These are phyloP conservation scores for Thecaphora frezii DNA, from an alignment of 1,284 basidiomycete genomes.

Conservation along the genomic window DNA sequence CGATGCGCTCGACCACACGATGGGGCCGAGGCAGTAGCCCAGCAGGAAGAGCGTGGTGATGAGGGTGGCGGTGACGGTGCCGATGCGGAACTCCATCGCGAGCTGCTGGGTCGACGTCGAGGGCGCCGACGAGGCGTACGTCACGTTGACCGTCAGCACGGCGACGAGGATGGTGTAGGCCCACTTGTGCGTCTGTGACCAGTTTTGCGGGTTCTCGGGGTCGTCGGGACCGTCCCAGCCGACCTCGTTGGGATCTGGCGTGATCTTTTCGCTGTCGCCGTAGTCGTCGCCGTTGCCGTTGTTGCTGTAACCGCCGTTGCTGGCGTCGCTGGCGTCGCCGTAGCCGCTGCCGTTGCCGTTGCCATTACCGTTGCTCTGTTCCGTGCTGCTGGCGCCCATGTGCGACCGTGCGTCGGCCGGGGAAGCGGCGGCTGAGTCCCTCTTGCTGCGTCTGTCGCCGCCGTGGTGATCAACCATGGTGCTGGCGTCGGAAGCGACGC, in stretches of 20 bases:
- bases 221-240: conserved; percentile 34
- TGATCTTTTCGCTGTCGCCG: not conserved
- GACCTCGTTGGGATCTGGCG: conserved; percentile 20
- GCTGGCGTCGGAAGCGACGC: not conserved
- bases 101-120: conserved; percentile 28
- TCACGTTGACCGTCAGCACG: conserved; percentile 48
- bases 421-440: too few relatives aligned
- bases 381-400: too few relatives aligned
- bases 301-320: conserved; percentile 1
- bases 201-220: conserved; percentile 44
- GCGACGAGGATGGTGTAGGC: conserved; percentile 33
- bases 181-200: conserved; percentile 35
- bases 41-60: conserved; percentile 50
- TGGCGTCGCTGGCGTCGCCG: not conserved
- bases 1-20: conserved; percentile 25
- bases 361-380: too few relatives aligned
- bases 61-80: conserved; percentile 47
- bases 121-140: conserved; percentile 53
- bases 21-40: conserved; percentile 44
- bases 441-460: not conserved
- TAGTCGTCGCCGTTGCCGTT: conserved; percentile 1
- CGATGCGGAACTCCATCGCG: conserved; percentile 19
- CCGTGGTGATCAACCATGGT: not conserved
- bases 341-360: not conserved
- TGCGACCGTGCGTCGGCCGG: too few relatives aligned